Percentiles rank a stretch among this genome's conserved stretches.
These are phyloP conservation scores for Galeopsis tetrahit DNA, from an alignment of 257 asterid genomes.

Conservation along the genomic window DNA sequence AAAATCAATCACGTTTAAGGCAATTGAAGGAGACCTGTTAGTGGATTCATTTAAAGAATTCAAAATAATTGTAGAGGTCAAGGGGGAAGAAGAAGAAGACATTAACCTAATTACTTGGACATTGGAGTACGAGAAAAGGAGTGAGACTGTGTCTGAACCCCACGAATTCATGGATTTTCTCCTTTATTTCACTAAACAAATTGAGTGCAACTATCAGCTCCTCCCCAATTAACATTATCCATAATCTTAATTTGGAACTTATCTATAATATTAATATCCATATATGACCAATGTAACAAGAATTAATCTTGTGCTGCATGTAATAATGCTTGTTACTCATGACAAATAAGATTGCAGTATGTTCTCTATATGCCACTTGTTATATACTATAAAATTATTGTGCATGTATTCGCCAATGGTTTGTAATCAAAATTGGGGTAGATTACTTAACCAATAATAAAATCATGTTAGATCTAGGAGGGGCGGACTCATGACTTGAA, in stretches of 20 bases:
- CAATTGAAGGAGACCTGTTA: constrained; percentile 33
- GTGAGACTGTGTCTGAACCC: constrained; percentile 33
- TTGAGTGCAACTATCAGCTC: neutral
- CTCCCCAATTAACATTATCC: neutral
- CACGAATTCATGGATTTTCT: neutral
- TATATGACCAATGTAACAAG: no score
- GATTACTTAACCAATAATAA: no score
- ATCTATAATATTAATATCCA: no score
- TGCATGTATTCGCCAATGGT: no score
- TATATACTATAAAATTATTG: no score
- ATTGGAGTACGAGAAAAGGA: constrained; percentile 35
- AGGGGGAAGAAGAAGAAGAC: constrained; percentile 5
- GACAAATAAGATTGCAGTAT: neutral
- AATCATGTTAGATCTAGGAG: no score
- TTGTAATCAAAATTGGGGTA: no score
- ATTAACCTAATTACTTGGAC: constrained; percentile 36
- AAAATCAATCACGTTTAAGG: constrained; percentile 38
- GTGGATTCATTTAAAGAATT: constrained; percentile 24
- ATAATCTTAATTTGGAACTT: no score
- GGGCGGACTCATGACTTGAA: no score
- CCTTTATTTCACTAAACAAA: neutral
- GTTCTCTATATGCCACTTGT: neutral
- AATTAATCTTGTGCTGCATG: neutral
- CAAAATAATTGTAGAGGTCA: neutral
- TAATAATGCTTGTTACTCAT: neutral